Evolutionary conservation across 2,329 filamentous ascomycete species (phyloP).

Genomic region (Fusarium armeniacum): DNA sequence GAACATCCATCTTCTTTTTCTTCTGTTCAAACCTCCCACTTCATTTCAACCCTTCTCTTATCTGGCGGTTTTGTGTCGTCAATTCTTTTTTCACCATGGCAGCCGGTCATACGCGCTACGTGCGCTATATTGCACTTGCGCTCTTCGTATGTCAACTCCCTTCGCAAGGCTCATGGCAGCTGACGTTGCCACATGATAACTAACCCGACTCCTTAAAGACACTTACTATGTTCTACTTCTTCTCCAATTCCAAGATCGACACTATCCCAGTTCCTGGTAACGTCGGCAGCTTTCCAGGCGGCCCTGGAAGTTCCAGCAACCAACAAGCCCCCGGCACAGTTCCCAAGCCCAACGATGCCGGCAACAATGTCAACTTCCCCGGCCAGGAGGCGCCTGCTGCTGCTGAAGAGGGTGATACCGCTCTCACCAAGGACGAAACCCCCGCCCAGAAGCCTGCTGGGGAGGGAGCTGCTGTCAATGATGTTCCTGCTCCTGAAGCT

Average conservation of each 20-base stretch:
- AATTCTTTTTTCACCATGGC: slow-evolving; percentile 64
- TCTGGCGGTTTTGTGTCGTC: slow-evolving; percentile 33
- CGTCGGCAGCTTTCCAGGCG: slow-evolving; percentile 44
- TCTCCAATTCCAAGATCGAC: slow-evolving; percentile 72
- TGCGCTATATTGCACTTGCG: slow-evolving; percentile 84
- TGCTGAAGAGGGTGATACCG: slow-evolving; percentile 31
- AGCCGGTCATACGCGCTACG: slow-evolving; percentile 79
- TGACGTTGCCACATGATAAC: slow-evolving; percentile 24
- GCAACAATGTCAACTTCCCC: slow-evolving; percentile 47
- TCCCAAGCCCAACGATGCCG: slow-evolving; percentile 37
- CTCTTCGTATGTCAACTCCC: slow-evolving; percentile 76
- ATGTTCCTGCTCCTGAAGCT: slow-evolving; percentile 18
- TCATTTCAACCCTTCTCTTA: slow-evolving; percentile 26
- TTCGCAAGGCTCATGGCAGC: slow-evolving; percentile 7
- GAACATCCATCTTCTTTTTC: slow-evolving; percentile 43
- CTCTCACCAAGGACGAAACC: slow-evolving; percentile 39
- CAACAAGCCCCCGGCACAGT: slow-evolving; percentile 43
- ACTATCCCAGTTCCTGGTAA: slow-evolving; percentile 52
- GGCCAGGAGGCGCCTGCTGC: slow-evolving; percentile 37
- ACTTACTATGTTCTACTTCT: slow-evolving; percentile 78
- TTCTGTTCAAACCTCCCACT: slow-evolving; percentile 19
- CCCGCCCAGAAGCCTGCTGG: slow-evolving; percentile 42
- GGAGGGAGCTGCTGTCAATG: slow-evolving; percentile 24
- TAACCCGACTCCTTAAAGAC: slow-evolving; percentile 35
- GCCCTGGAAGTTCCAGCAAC: slow-evolving; percentile 41